phyloP scores from a whole-genome alignment of 352 stramenopile genomes.

The Globisporangium canariense region DNA sequence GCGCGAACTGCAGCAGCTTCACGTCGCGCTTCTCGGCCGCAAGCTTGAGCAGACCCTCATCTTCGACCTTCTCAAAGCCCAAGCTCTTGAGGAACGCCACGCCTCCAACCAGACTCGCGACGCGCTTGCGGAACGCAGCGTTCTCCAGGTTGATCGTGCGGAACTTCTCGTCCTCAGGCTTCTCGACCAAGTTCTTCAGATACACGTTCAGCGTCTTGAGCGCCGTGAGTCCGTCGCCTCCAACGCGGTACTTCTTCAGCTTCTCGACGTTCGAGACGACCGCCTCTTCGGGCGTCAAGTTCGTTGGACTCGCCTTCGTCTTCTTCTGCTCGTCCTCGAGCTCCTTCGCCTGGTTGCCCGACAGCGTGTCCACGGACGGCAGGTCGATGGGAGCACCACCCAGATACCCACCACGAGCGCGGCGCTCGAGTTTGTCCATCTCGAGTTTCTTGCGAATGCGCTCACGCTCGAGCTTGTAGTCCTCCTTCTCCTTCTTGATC shows the following conservation, averaged over 20 bases:
- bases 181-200: constrained; percentile 85
- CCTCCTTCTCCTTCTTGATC: constrained; percentile 87
- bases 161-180: constrained; percentile 89
- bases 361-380: constrained; percentile 27
- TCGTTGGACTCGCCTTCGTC: constrained; percentile 37
- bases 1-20: constrained; percentile 60
- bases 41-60: constrained; percentile 62
- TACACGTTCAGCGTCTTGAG: constrained; percentile 87
- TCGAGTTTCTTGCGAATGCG: constrained; percentile 86
- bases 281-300: constrained; percentile 60
- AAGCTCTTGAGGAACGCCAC: constrained; percentile 82
- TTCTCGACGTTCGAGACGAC: constrained; percentile 72
- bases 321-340: constrained; percentile 20
- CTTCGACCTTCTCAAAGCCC: constrained; percentile 88
- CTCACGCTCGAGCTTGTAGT: constrained; percentile 87
- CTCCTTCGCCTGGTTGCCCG: constrained; percentile 15
- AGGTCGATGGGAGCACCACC: constrained; percentile 64
- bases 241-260: constrained; percentile 85
- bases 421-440: constrained; percentile 89
- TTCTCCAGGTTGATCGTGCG: constrained; percentile 90
- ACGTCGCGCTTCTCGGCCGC: constrained; percentile 56
- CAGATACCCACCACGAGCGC: constrained; percentile 78
- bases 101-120: constrained; percentile 80
- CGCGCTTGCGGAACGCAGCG: constrained; percentile 86
- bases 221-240: constrained; percentile 70